phyloP scores from a whole-genome alignment of 768 basidiomycete genomes.

The Macrolepiota fuliginosa region DNA sequence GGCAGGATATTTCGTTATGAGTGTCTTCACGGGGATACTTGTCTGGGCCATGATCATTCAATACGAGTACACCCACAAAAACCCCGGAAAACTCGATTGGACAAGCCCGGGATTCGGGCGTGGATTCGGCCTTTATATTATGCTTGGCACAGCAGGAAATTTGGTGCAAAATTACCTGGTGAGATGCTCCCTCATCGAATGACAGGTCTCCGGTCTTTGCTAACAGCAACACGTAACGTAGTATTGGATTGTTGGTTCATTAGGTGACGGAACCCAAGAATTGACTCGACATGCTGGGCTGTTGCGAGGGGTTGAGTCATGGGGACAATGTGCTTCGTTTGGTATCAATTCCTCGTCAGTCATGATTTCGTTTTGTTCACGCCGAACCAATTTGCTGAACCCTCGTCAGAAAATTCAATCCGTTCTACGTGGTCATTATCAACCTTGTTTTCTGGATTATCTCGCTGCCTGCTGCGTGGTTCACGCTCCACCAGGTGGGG shows the following conservation, averaged over 20 bases:
- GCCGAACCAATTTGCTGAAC: not conserved
- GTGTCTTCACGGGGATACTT: not conserved
- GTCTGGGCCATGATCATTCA: not conserved
- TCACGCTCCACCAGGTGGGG: not conserved
- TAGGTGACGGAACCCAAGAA: not conserved
- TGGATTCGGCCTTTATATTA: conserved; percentile 17
- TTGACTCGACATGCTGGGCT: conserved; percentile 19
- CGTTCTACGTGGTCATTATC: not conserved
- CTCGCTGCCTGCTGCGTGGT: not conserved
- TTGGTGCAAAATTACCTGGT: conserved; percentile 21
- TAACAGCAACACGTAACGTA: not conserved
- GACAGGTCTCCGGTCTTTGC: not conserved
- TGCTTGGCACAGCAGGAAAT: conserved; percentile 17
- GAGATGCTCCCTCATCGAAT: not conserved
- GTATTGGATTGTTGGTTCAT: not conserved
- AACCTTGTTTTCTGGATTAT: not conserved
- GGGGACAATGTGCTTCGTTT: conserved; percentile 20
- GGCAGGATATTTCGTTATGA: not conserved
- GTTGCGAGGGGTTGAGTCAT: conserved; percentile 17
- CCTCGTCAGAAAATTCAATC: not conserved
- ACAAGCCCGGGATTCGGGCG: not conserved
- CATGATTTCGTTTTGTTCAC: not conserved
- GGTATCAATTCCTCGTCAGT: not conserved
- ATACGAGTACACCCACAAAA: not conserved
- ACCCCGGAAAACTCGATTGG: not conserved